Evolutionary conservation across 2,329 filamentous ascomycete species (phyloP).

Genomic region (Ophiostoma fasciatum): DNA sequence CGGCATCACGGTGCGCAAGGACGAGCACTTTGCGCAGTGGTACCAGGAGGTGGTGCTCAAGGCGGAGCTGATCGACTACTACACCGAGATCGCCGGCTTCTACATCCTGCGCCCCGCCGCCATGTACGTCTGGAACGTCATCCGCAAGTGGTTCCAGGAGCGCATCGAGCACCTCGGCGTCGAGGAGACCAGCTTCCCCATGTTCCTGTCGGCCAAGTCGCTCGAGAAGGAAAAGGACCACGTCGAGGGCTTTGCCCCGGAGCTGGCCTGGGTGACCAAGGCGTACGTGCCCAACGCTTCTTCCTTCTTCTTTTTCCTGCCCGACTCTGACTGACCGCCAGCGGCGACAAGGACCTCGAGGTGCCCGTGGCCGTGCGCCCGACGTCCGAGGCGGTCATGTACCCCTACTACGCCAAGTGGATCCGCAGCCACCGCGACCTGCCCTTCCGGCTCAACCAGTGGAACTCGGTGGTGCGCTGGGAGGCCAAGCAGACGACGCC

Average conservation of each 20-base stretch:
- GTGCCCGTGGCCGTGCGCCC: slow-evolving; percentile 55
- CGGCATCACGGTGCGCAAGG: slow-evolving; percentile 75
- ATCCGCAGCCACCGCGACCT: slow-evolving; percentile 93
- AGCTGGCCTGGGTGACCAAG: slow-evolving; percentile 79
- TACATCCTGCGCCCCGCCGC: slow-evolving; percentile 65
- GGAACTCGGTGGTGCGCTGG: slow-evolving; percentile 83
- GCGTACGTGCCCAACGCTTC: slow-evolving; percentile 40
- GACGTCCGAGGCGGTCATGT: slow-evolving; percentile 72
- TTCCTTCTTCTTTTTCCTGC: slow-evolving; percentile 6
- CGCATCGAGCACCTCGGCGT: slow-evolving; percentile 85
- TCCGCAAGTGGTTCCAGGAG: slow-evolving; percentile 51
- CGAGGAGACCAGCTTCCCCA: slow-evolving; percentile 90
- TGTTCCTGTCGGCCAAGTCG: slow-evolving; percentile 88
- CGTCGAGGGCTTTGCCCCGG: slow-evolving; percentile 94
- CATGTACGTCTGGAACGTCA: slow-evolving; percentile 51
- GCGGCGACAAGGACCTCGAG: slow-evolving; percentile 85
- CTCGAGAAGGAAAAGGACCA: slow-evolving; percentile 84
- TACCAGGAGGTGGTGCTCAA: slow-evolving; percentile 97
- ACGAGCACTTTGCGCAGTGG: slow-evolving; percentile 82
- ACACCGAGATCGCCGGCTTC: slow-evolving; percentile 83
- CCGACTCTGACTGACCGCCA: slow-evolving; percentile 20
- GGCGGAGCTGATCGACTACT: slow-evolving; percentile 96
- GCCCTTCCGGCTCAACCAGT: slow-evolving; percentile 88
- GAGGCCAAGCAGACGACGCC: slow-evolving; percentile 87
- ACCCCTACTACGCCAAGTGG: slow-evolving; percentile 92